Evolutionary conservation across 129 eudicot genomes (phyloP).

Genomic region (Ambrosia artemisiifolia): DNA sequence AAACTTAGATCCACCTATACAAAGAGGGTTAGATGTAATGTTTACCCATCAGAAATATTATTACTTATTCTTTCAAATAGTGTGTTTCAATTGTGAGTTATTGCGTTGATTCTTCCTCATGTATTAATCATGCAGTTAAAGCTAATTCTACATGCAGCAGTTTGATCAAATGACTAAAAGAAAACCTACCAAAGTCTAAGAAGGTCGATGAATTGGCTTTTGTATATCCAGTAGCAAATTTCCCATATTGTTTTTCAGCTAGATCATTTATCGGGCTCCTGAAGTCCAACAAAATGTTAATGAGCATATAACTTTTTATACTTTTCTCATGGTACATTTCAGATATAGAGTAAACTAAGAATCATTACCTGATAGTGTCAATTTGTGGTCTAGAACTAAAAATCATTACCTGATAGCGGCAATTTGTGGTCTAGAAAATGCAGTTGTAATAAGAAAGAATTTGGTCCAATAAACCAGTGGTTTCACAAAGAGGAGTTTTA

Average conservation of each 20-base stretch:
- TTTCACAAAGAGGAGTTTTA: slow-evolving; percentile 83
- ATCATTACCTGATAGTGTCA: too few species aligned
- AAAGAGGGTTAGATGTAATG: too few species aligned
- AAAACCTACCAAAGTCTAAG: slow-evolving; percentile 77
- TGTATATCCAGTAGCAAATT: slow-evolving; percentile 61
- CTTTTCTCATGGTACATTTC: neutral
- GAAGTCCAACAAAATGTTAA: slow-evolving; percentile 14
- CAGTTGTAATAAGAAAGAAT: slow-evolving; percentile 88
- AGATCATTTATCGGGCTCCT: slow-evolving; percentile 69
- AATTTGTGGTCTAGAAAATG: slow-evolving; percentile 88
- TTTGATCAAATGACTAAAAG: neutral
- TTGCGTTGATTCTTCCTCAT: neutral
- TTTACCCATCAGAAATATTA: neutral
- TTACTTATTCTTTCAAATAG: neutral
- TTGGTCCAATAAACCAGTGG: slow-evolving; percentile 97
- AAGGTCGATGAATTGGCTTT: slow-evolving; percentile 97
- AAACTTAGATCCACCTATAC: neutral
- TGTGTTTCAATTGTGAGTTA: too few species aligned
- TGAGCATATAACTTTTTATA: neutral
- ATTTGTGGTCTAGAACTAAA: too few species aligned
- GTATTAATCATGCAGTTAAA: neutral
- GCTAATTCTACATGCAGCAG: too few species aligned
- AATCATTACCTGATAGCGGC: slow-evolving; percentile 68
- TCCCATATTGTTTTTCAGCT: slow-evolving; percentile 72
- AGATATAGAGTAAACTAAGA: neutral